A percentile compares a stretch with the other conserved stretches of the same genome.
phyloP scores from a whole-genome alignment of 805 yeast species.

The Ogataea ramenticola region DNA sequence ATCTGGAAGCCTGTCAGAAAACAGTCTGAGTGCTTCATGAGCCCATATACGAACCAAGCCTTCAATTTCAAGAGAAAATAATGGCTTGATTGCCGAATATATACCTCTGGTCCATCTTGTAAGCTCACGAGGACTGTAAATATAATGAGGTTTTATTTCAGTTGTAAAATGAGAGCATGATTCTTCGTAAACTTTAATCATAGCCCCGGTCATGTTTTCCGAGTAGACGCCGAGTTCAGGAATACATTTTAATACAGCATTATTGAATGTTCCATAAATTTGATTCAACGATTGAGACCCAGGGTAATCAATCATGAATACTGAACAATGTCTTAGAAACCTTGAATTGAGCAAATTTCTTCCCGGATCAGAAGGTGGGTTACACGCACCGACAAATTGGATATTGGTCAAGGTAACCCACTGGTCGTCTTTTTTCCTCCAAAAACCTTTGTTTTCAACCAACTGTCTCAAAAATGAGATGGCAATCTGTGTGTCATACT shows the following conservation, averaged over 20 bases:
- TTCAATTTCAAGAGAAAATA: slow-evolving; percentile 25
- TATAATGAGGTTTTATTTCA: slow-evolving; percentile 46
- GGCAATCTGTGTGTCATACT: slow-evolving; percentile 65
- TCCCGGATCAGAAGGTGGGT: slow-evolving; percentile 80
- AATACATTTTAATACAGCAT: slow-evolving; percentile 48
- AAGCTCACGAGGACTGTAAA: slow-evolving; percentile 84
- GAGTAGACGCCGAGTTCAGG: slow-evolving; percentile 56
- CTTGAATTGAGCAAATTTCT: slow-evolving; percentile 50
- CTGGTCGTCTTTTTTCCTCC: slow-evolving; percentile 48
- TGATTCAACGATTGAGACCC: slow-evolving; percentile 49
- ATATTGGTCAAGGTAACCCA: slow-evolving; percentile 65
- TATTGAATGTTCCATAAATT: slow-evolving; percentile 56
- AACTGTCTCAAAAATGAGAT: slow-evolving; percentile 69
- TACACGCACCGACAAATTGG: slow-evolving; percentile 93
- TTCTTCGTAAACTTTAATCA: slow-evolving; percentile 52
- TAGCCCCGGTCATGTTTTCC: slow-evolving; percentile 47
- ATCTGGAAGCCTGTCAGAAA: slow-evolving; percentile 60
- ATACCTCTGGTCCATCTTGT: slow-evolving; percentile 86
- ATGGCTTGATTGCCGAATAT: slow-evolving; percentile 26
- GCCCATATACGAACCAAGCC: slow-evolving; percentile 62
- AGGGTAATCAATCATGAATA: slow-evolving; percentile 78
- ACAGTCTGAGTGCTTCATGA: slow-evolving; percentile 74
- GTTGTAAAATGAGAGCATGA: slow-evolving; percentile 36
- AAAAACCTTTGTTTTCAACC: slow-evolving; percentile 69
- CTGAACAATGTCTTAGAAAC: slow-evolving; percentile 57